phyloP scores from a whole-genome alignment of 2,329 filamentous ascomycete genomes.

The Drechslerella coelobrocha region DNA sequence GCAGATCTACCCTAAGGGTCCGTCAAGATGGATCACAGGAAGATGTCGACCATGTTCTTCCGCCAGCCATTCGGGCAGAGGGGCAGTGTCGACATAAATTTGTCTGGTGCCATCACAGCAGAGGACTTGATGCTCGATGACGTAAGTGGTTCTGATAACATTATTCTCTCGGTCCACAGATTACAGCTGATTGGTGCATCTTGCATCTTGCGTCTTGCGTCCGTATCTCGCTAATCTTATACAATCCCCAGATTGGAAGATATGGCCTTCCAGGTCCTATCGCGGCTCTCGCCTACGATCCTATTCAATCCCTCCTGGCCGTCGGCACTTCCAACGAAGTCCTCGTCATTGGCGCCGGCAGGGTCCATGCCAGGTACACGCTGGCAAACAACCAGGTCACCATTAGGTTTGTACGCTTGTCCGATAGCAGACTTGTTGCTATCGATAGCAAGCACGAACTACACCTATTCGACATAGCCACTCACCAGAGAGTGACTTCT shows the following conservation, averaged over 20 bases:
- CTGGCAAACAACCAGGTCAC: constrained; percentile 73
- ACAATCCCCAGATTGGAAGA: constrained; percentile 35
- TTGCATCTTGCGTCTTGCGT: constrained; percentile 10
- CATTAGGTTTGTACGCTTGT: constrained; percentile 80
- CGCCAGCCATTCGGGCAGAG: constrained; percentile 22
- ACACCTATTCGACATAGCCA: constrained; percentile 71
- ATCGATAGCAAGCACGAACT: constrained; percentile 87
- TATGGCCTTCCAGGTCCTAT: constrained; percentile 60
- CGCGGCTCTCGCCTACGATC: constrained; percentile 87
- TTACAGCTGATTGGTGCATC: background rate
- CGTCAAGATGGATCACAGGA: constrained; percentile 10
- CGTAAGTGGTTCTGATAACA: constrained; percentile 31
- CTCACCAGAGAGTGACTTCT: constrained; percentile 13
- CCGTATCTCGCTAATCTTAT: constrained; percentile 10
- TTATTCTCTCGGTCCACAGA: constrained; percentile 8
- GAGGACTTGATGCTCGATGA: constrained; percentile 45
- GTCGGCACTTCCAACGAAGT: constrained; percentile 88
- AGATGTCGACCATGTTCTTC: constrained; percentile 40
- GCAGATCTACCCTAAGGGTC: constrained; percentile 1
- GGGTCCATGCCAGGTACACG: constrained; percentile 77
- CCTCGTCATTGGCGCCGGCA: constrained; percentile 82
- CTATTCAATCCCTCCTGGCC: constrained; percentile 89
- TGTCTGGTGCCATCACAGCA: constrained; percentile 21
- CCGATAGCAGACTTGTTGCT: constrained; percentile 81
- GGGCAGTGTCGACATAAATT: constrained; percentile 21